Conservation (phyloP, 2,329 filamentous ascomycete genomes). For the Botrytis sinoallii region DNA sequence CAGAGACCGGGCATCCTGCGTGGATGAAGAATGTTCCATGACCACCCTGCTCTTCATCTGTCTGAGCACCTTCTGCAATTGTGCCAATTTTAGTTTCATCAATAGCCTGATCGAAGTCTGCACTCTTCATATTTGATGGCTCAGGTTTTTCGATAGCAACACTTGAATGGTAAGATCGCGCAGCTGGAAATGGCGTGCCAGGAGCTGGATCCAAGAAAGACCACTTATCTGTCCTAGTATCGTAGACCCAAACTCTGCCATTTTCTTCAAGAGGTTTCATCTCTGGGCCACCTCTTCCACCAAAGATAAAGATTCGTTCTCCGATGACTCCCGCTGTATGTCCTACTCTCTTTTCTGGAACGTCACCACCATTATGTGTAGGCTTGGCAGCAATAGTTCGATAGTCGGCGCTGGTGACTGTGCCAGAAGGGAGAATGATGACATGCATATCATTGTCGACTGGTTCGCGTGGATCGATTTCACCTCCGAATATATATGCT, state of each 20-base stretch:
- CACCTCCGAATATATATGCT: conserved; percentile 76
- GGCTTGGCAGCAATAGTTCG: conserved; percentile 51
- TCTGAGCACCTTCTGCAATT: conserved; percentile 54
- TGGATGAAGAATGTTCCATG: conserved; percentile 72
- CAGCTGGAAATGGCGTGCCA: conserved; percentile 51
- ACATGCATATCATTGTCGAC: conserved; percentile 71
- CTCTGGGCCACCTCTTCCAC: conserved; percentile 67
- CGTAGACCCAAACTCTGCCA: conserved; percentile 74
- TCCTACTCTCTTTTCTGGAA: conserved; percentile 69
- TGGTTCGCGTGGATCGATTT: conserved; percentile 62
- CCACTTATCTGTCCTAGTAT: conserved; percentile 65
- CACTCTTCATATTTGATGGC: conserved; percentile 29
- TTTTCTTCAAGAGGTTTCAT: conserved; percentile 71
- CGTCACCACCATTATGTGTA: conserved; percentile 41
- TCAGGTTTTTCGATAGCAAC: conserved; percentile 54
- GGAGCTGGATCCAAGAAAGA: conserved; percentile 56
- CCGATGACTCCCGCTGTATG: conserved; percentile 67
- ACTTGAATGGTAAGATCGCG: conserved; percentile 69
- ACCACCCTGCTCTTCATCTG: conserved; percentile 60
- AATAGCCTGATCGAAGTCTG: conserved; percentile 30
- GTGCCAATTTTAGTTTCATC: conserved; percentile 57
- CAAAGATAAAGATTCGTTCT: conserved; percentile 74
- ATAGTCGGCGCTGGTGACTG: conserved; percentile 55
- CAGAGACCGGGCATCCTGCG: conserved; percentile 65
- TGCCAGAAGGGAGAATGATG: conserved; percentile 57